Evolutionary conservation across 768 basidiomycete species (phyloP).

Genomic region (Lactarius sanguifluus): DNA sequence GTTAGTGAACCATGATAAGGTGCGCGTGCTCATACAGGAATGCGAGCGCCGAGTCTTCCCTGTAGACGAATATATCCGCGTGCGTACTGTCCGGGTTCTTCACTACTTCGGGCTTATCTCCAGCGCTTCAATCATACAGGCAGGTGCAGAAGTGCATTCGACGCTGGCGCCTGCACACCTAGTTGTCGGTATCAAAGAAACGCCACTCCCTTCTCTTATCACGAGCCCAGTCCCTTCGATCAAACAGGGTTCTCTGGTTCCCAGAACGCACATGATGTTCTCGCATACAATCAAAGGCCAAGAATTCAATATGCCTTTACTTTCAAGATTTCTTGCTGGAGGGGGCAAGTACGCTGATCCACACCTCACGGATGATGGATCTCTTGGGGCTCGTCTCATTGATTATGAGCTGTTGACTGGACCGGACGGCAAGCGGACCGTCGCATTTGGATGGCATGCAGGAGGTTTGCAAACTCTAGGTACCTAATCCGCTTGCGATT

Average conservation of each 20-base stretch:
- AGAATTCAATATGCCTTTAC: slow-evolving; percentile 77
- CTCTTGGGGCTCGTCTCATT: slow-evolving; percentile 53
- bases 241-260: slow-evolving; percentile 31
- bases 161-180: slow-evolving; percentile 67
- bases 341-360: slow-evolving; percentile 21
- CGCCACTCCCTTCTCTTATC: slow-evolving; percentile 62
- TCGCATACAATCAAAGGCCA: slow-evolving; percentile 90
- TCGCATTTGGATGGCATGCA: slow-evolving; percentile 91
- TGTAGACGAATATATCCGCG: slow-evolving; percentile 62
- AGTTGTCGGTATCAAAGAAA: slow-evolving; percentile 87
- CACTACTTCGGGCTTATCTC: slow-evolving; percentile 1
- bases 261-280: slow-evolving; percentile 86
- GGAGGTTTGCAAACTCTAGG: slow-evolving; percentile 57
- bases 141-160: slow-evolving; percentile 66
- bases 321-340: slow-evolving; percentile 56
- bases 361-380: slow-evolving; percentile 9
- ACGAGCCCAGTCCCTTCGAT: slow-evolving; percentile 42
- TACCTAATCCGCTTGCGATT: neutral
- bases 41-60: slow-evolving; percentile 76
- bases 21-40: slow-evolving; percentile 70
- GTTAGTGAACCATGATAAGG: slow-evolving; percentile 54
- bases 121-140: slow-evolving; percentile 44
- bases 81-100: slow-evolving; percentile 36
- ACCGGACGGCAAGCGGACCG: slow-evolving; percentile 65
- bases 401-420: slow-evolving; percentile 84